Conservation (phyloP, 2,329 filamentous ascomycete species). For the Dothideomycetes sp. region DNA sequence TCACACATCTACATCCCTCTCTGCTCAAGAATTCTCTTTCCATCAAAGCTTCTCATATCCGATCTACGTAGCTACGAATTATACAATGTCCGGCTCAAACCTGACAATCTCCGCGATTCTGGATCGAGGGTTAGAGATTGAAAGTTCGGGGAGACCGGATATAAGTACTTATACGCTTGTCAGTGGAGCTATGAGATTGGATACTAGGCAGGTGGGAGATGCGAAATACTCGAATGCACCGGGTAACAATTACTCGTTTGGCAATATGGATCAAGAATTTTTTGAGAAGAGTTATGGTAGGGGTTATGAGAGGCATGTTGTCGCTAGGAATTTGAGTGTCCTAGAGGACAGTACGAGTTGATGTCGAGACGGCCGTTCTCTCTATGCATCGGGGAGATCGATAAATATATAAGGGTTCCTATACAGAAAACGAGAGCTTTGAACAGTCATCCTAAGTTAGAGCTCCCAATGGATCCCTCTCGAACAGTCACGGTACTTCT, state of each 20-base stretch:
- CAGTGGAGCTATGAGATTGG: neutral
- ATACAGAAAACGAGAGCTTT: no score
- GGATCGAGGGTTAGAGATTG: conserved; percentile 3
- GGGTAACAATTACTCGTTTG: conserved; percentile 4
- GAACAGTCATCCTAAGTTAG: no score
- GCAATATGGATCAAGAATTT: conserved; percentile 1
- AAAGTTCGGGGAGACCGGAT: neutral
- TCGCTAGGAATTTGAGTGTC: conserved; percentile 1
- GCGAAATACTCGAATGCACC: conserved; percentile 3
- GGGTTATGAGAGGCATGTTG: conserved; percentile 1
- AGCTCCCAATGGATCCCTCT: no score
- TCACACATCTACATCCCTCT: conserved; percentile 23
- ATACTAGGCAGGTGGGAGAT: neutral
- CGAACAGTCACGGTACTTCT: no score
- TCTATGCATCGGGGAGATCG: no score
- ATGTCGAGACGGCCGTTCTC: no score
- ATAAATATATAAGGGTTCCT: no score
- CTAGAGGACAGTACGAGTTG: neutral
- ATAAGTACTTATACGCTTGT: neutral
- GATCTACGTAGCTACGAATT: neutral
- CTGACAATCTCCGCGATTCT: neutral
- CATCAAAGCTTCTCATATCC: conserved; percentile 2
- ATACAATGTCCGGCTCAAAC: neutral
- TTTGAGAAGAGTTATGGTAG: conserved; percentile 1
- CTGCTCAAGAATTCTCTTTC: conserved; percentile 1